These are phyloP conservation scores for Gentiana straminea DNA, from an alignment of 257 asterid genomes.

Conservation along the genomic window DNA sequence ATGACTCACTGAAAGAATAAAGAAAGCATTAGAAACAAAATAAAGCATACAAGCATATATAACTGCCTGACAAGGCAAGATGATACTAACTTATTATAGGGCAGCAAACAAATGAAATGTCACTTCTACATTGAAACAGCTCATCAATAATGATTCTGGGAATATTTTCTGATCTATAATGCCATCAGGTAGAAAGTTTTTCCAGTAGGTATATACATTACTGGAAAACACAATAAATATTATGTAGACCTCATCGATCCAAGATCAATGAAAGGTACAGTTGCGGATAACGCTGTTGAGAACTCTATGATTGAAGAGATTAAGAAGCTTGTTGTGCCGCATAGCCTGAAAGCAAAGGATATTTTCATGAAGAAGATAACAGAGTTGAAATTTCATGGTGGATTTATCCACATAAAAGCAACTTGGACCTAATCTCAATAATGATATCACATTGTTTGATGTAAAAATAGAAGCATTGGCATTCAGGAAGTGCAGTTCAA, in stretches of 20 bases:
- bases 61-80: too few species aligned
- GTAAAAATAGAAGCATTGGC: conserved; percentile 33
- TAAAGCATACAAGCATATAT: too few species aligned
- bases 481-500: conserved; percentile 29
- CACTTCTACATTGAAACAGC: too few species aligned
- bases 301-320: conserved; percentile 40
- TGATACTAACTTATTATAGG: too few species aligned
- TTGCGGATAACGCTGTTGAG: conserved; percentile 42
- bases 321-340: conserved; percentile 10
- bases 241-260: neutral
- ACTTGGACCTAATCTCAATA: neutral
- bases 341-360: conserved; percentile 17
- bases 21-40: too few species aligned
- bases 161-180: too few species aligned
- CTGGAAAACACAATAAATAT: too few species aligned
- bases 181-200: too few species aligned
- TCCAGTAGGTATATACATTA: too few species aligned
- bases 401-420: conserved; percentile 4
- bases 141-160: too few species aligned
- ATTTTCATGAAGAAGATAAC: conserved; percentile 25
- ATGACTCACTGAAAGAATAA: too few species aligned
- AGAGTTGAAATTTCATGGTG: conserved; percentile 21
- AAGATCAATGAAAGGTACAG: conserved; percentile 44
- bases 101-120: too few species aligned
- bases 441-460: conserved; percentile 31